Evolutionary conservation across 179 eudicot genomes (phyloP).

Genomic region (Beta corolliflora): DNA sequence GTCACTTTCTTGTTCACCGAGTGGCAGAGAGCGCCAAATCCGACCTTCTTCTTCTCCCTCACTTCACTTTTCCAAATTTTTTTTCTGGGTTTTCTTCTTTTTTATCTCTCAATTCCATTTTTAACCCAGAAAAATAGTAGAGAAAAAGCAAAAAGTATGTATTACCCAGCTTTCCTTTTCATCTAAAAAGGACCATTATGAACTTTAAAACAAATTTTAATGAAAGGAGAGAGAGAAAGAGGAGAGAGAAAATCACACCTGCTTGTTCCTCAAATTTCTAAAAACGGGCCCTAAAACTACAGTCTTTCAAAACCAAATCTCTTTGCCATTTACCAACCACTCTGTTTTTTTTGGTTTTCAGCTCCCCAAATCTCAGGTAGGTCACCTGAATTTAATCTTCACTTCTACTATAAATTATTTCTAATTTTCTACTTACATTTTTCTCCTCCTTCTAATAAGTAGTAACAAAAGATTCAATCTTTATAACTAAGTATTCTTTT

Average conservation of each 20-base stretch:
- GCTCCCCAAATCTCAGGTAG: conserved; percentile 29
- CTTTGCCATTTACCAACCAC: conserved; percentile 11
- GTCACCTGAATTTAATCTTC: conserved; percentile 19
- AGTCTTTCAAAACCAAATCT: conserved; percentile 27
- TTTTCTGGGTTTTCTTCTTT: background rate
- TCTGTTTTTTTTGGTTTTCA: conserved; percentile 24
- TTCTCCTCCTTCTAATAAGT: background rate
- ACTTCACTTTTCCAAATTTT: background rate
- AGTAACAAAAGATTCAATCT: conserved; percentile 24
- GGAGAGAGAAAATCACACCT: background rate
- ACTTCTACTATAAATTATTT: background rate
- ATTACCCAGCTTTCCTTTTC: conserved; percentile 26
- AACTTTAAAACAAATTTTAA: conserved; percentile 2
- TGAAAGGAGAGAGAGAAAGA: background rate
- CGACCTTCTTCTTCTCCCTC: conserved; percentile 13
- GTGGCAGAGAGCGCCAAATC: conserved; percentile 21
- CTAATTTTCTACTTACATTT: background rate
- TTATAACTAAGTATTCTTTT: background rate
- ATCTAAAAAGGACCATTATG: conserved; percentile 10
- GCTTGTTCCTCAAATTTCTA: conserved; percentile 8
- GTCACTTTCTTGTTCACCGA: background rate
- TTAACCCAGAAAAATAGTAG: background rate
- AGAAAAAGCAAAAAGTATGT: background rate
- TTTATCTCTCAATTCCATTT: background rate
- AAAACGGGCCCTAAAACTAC: conserved; percentile 16